Evolutionary conservation across 345 rosid species (phyloP), one percentile per base, ranked within the genome.

Genomic region (Pseudoturritis turrita): DNA sequence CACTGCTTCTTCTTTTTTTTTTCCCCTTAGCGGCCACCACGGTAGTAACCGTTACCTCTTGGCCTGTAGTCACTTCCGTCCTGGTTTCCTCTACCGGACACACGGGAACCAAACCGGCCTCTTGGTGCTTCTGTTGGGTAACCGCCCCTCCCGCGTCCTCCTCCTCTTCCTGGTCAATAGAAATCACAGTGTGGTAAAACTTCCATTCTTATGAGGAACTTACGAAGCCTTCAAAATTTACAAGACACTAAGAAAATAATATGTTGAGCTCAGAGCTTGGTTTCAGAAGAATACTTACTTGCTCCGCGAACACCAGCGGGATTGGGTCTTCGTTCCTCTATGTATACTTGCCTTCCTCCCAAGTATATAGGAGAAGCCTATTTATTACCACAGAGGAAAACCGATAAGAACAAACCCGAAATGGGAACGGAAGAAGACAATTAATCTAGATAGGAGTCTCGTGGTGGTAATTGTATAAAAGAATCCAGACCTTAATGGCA

Each of bases 241-340:
- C 18, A 29, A 28, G 40, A 7, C 18, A 7, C 40, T 5, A 11
- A 25, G 47, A 8, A 49, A 8, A 15, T 58, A 47, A 17, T 39
- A n/a, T 28, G 29, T 59, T 50, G n/a, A 10, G 60, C 28, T 40
- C 19, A 15, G 13, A 45, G 7, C 44, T 58, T 5, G 4, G 60
- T 46, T 49, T 21, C 51, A 67, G 21, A 35, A 4, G 37, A 56
- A 22, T 45, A 75, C 92, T 68, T 86, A 91, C 97, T 86, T 87
- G 96, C 96, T 65, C 96, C 97, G 15, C 96, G 90, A 50, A 82
- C 81, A 71, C 90, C 82, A 23, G 84, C 83, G 21, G 82, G 85
- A 72, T 88, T 95, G 22, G 99, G 93, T 84, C 99, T 86, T 74
- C 99, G 90, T 82, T 88, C 99, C 74, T 95, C 99, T 5, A 95